phyloP scores from a whole-genome alignment of 305 asterid genomes.

The Solanum hybrid region DNA sequence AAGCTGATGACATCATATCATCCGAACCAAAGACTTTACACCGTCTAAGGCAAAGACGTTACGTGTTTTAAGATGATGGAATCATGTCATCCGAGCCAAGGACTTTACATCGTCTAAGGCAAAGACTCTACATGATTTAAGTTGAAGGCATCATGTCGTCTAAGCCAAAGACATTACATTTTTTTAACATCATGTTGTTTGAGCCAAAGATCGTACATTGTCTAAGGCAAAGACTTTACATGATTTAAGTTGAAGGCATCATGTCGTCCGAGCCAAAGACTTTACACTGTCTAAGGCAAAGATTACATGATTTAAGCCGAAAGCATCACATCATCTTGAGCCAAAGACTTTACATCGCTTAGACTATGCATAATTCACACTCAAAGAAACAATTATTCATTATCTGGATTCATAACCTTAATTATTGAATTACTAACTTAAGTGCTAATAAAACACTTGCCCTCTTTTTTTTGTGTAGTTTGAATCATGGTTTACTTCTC shows the following conservation, averaged over 20 bases:
- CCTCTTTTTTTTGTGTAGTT: neutral
- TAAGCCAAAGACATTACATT: neutral
- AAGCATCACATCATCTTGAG: neutral
- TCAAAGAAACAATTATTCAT: neutral
- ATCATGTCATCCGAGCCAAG: neutral
- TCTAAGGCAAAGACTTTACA: neutral
- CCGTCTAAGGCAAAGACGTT: neutral
- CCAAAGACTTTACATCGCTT: neutral
- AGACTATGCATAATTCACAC: neutral
- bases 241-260: neutral
- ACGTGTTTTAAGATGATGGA: neutral
- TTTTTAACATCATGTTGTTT: neutral
- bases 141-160: neutral
- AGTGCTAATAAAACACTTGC: neutral
- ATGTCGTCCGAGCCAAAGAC: too few species aligned
- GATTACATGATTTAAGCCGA: neutral
- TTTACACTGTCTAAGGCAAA: neutral
- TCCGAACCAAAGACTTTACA: neutral
- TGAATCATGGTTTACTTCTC: neutral
- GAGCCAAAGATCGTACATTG: neutral
- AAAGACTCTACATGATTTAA: neutral
- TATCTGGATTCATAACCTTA: neutral
- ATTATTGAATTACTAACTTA: neutral
- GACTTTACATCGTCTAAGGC: neutral
- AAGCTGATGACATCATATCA: neutral